A percentile compares a stretch with the other conserved stretches of the same genome.
These are phyloP conservation scores for Guyanaporus albipodus DNA, from an alignment of 768 basidiomycete genomes.

Conservation along the genomic window DNA sequence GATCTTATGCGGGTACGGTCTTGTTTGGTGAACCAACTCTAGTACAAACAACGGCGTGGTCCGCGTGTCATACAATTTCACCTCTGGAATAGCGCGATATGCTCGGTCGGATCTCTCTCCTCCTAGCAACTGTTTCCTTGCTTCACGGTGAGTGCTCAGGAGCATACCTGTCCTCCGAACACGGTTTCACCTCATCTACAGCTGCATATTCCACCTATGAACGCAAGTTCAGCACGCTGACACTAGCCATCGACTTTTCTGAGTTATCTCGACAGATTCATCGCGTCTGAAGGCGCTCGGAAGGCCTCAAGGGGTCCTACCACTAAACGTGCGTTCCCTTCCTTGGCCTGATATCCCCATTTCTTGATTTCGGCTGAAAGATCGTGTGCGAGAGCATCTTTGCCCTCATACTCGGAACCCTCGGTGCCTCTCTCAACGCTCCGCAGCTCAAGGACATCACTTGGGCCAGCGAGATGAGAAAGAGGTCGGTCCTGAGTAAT, in stretches of 20 bases:
- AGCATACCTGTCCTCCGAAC: background rate
- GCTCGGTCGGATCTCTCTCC: slow-evolving; percentile 45
- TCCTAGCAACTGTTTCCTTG: slow-evolving; percentile 43
- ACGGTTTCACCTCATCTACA: slow-evolving; percentile 25
- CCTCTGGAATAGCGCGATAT: slow-evolving; percentile 27
- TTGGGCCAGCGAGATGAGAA: slow-evolving; percentile 88
- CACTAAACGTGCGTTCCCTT: slow-evolving; percentile 49
- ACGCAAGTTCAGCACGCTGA: slow-evolving; percentile 44
- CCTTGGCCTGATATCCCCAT: background rate
- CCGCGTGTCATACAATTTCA: too few relatives aligned
- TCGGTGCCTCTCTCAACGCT: slow-evolving; percentile 70
- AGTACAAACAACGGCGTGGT: slow-evolving; percentile 10
- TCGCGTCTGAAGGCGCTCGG: slow-evolving; percentile 75
- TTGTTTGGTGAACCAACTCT: slow-evolving; percentile 14
- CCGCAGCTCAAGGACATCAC: slow-evolving; percentile 74
- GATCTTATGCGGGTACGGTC: too few relatives aligned
- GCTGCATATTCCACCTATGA: slow-evolving; percentile 82
- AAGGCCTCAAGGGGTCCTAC: slow-evolving; percentile 61
- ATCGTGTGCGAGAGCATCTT: slow-evolving; percentile 63
- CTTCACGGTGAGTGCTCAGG: slow-evolving; percentile 47
- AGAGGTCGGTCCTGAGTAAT: slow-evolving; percentile 47
- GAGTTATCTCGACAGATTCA: slow-evolving; percentile 47
- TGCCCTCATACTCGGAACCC: slow-evolving; percentile 60
- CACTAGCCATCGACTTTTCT: slow-evolving; percentile 4
- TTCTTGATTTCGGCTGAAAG: slow-evolving; percentile 34